Conservation (phyloP, 73 alveolate genomes). For the Symbiodinium pilosum region DNA sequence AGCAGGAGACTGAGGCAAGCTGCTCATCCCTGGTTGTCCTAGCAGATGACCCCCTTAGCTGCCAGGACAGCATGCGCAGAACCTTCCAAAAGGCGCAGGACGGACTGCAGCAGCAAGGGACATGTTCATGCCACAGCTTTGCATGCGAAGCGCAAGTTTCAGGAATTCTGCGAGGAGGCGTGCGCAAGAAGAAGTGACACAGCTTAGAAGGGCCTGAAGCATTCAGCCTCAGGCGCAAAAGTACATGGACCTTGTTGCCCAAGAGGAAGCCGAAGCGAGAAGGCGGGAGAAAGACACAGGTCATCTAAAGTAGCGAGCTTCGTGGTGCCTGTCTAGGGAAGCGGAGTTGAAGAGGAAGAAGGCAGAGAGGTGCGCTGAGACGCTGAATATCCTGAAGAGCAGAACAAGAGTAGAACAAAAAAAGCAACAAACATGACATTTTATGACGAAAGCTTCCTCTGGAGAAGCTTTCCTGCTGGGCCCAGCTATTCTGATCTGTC, state of each 20-base stretch:
- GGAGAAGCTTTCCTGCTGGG: too few relatives aligned
- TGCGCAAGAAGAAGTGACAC: background rate
- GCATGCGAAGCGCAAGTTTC: too few relatives aligned
- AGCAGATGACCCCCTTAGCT: background rate
- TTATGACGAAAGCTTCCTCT: too few relatives aligned
- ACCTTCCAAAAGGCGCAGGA: slow-evolving; percentile 35
- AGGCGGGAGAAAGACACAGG: background rate
- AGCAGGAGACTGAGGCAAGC: background rate
- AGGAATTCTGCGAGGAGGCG: slow-evolving; percentile 91
- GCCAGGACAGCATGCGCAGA: slow-evolving; percentile 29
- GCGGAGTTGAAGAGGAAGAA: slow-evolving; percentile 38
- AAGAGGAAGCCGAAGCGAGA: slow-evolving; percentile 43
- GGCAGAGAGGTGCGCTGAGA: slow-evolving; percentile 23
- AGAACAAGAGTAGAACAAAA: too few relatives aligned
- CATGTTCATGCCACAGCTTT: too few relatives aligned
- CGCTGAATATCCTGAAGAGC: background rate
- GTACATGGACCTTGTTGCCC: slow-evolving; percentile 62
- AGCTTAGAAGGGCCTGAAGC: too few relatives aligned
- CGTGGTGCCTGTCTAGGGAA: slow-evolving; percentile 7
- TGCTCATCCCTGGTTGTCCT: background rate
- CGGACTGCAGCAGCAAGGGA: too few relatives aligned
- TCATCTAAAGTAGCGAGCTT: background rate
- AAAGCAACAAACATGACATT: too few relatives aligned
- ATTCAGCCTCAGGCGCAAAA: background rate
- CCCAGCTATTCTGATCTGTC: too few relatives aligned